phyloP scores from a whole-genome alignment of 2,329 filamentous ascomycete species.

The Botrytis byssoidea region DNA sequence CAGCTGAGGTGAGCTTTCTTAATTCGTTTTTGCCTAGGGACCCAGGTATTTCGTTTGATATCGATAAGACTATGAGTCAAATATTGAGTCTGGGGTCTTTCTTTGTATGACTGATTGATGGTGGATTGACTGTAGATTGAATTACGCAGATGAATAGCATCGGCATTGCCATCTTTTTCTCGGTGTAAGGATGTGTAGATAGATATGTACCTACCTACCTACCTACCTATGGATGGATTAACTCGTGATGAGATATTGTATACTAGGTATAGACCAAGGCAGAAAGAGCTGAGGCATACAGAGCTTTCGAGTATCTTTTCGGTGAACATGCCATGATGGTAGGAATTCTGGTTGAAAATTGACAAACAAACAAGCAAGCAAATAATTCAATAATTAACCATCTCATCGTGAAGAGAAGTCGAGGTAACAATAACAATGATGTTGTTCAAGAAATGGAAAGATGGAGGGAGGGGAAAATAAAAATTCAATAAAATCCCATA shows the following conservation, averaged over 20 bases:
- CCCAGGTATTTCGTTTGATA: neutral
- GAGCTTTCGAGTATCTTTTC: neutral
- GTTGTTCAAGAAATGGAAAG: neutral
- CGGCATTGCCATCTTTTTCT: neutral
- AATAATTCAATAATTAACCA: neutral
- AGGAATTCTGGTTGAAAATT: too few species aligned
- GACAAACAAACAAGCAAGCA: neutral
- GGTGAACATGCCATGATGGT: neutral
- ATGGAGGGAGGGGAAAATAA: neutral
- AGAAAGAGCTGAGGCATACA: neutral
- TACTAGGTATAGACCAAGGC: neutral
- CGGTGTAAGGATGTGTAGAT: neutral
- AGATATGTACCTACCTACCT: neutral
- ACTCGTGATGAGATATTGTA: neutral
- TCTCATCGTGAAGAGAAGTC: neutral
- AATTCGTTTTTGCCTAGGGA: neutral
- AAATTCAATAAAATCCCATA: neutral
- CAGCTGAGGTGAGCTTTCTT: neutral
- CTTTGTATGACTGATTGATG: neutral
- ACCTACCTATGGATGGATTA: neutral
- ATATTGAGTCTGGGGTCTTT: neutral
- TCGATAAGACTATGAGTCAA: constrained; percentile 9
- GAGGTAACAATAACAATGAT: neutral
- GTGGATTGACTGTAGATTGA: neutral
- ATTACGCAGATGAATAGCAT: too few species aligned